A percentile compares a stretch with the other conserved stretches of the same genome.
phyloP scores from a whole-genome alignment of 441 rosid genomes.

The Erodium chrysanthum region DNA sequence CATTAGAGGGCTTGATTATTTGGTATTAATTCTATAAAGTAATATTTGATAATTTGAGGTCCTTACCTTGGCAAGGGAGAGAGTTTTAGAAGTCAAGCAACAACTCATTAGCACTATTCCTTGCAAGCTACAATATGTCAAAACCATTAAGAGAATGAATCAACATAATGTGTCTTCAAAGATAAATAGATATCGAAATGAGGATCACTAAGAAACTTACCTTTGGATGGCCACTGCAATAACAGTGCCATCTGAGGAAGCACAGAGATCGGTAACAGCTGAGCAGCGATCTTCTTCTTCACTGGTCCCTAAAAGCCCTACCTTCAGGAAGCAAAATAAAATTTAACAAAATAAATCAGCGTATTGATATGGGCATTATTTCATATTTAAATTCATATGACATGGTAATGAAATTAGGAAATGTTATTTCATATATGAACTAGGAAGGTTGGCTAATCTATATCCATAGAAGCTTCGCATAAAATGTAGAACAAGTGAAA shows the following conservation, averaged over 20 bases:
- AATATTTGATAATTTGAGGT: slow-evolving; percentile 1
- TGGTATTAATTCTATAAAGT: neutral
- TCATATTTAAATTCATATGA: neutral
- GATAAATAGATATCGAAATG: neutral
- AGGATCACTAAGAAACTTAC: slow-evolving; percentile 24
- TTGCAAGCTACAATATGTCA: slow-evolving; percentile 45
- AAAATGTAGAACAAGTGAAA: neutral
- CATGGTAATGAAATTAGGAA: neutral
- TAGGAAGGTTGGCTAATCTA: neutral
- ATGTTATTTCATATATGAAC: neutral
- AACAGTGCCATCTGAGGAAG: slow-evolving; percentile 36
- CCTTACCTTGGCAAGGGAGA: slow-evolving; percentile 52
- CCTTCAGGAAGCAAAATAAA: slow-evolving; percentile 40
- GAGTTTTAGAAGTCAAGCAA: slow-evolving; percentile 37
- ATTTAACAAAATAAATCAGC: slow-evolving; percentile 15
- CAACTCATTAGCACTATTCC: slow-evolving; percentile 48
- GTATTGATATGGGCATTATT: neutral
- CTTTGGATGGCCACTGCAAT: slow-evolving; percentile 73
- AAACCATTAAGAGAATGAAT: slow-evolving; percentile 16
- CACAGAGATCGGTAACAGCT: slow-evolving; percentile 53
- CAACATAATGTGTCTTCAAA: slow-evolving; percentile 4
- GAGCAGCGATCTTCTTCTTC: slow-evolving; percentile 36
- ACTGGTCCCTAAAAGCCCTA: slow-evolving; percentile 31
- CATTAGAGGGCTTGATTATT: no score
- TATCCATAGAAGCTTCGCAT: neutral